Evolutionary conservation across 2,329 filamentous ascomycete species (phyloP).

Genomic region (Aspergillus brunneoviolaceus): DNA sequence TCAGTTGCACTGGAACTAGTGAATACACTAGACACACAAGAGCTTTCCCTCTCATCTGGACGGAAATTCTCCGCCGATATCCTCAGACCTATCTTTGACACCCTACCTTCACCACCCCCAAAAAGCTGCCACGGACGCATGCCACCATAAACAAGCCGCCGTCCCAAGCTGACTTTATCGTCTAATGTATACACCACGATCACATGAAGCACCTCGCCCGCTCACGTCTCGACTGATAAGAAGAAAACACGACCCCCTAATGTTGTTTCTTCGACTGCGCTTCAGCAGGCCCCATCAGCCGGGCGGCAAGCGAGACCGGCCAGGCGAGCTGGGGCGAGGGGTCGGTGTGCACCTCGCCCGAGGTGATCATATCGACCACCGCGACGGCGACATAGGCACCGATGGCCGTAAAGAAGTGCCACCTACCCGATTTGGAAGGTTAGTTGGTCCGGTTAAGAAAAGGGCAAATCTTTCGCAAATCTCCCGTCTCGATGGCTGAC

Average conservation of each 20-base stretch:
- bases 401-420: constrained; percentile 46
- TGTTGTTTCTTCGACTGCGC: constrained; percentile 6
- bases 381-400: constrained; percentile 44
- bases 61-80: too few species aligned
- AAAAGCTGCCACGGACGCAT: too few species aligned
- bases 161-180: rapidly evolving
- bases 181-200: too few species aligned
- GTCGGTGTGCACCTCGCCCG: constrained; percentile 35
- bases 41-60: too few species aligned
- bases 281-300: constrained; percentile 6
- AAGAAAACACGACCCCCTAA: not conserved
- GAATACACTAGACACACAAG: too few species aligned
- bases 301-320: constrained; percentile 27
- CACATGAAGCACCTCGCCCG: too few species aligned
- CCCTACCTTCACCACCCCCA: too few species aligned
- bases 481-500: not conserved
- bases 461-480: too few species aligned
- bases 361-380: constrained; percentile 39
- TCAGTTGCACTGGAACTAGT: too few species aligned
- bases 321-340: constrained; percentile 33
- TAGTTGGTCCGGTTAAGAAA: not conserved
- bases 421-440: constrained; percentile 27
- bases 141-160: too few species aligned
- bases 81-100: too few species aligned
- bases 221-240: too few species aligned